Base-by-base conservation (phyloP, 176 grass and related monocot genomes). In the Bothriochloa decipiens region DNA sequence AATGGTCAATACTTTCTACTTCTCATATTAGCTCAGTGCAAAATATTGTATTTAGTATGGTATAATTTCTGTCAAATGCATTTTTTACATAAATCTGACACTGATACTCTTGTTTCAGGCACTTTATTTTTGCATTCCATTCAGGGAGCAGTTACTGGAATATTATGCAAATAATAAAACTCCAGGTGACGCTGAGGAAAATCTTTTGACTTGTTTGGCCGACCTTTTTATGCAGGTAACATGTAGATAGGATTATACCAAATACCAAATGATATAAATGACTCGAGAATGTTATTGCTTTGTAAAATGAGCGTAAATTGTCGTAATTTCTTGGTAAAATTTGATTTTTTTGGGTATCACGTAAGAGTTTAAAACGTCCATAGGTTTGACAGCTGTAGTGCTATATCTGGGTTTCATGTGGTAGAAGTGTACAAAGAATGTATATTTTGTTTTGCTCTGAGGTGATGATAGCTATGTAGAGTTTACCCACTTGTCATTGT, bases 151-250 rank as follows among this genome's bases (percentile, higher is more conserved):
- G 47, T 71, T 99, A 41, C 82, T 96, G 81, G 85, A 99, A 49
- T 96, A 99, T 87, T 96, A 92, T 72, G 15, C 83, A 39, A 93
- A 83, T 85, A 93, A 83, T 36, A 98, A 95, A 83, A 88, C 80
- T 80, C 89, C 83, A 6, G 91, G 84, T 71, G 96, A 99, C 0
- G 77, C 74, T 33, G 96, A 99, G 67, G 93, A 99, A 80, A 99
- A 94, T 49, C 87, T 99, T 83, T 85, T 98, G 81, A 94, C 96
- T 46, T 98, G 93, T 86, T 92, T 98, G 87, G 93, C 93, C 2
- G 96, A 98, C 90, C 89, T 98, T 79, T 98, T 98, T 78, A 86
- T 90, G 82, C 96, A 98, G 96, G 96, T 98, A 95, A 82, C 23
- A n/a, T 80, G 45, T 33, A 47, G 2, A 74, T 67, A 78, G 25